Evolutionary conservation across 306 rosid species (phyloP), one percentile per base, ranked within the genome.

Genomic region (Quillaja saponaria): DNA sequence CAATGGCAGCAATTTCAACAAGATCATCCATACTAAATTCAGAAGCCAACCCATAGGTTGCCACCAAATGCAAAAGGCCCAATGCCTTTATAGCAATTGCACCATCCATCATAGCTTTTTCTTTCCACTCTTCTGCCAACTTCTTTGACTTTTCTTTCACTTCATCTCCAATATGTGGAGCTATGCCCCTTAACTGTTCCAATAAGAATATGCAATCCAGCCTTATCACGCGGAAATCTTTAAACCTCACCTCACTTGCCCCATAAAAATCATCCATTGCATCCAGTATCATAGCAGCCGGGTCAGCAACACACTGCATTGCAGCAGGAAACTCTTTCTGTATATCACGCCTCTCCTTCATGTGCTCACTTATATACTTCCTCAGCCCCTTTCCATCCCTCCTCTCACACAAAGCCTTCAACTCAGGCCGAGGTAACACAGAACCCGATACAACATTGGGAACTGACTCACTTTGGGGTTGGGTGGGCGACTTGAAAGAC

Each of bases 311-410:
- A 18, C 51, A 50, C 13, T 57, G 63, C 0, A 91, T 33, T 1
- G 90, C 95, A 8, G 72, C 76, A 0, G 72, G 71, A 34, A 91
- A 81, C 70, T 91, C 95, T 11, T 17, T 61, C 68, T 81, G 50
- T 19, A 85, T n/a, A 14, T 51, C 55, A 7, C 16, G 17, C 75
- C 69, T 70, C 28, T 79, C 83, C 57, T 51, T 61, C 16, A 73
- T 46, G 18, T 76, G 37, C 18, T 66, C 50, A 12, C 6, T 34
- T 5, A 85, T 13, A 59, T 80, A 85, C 55, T 71, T 80, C 59
- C 78, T 77, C 82, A 91, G 57, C 67, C 87, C 96, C 16, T 58
- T 55, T 11, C 87, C 84, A 49, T 91, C 89, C 91, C 81, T 78
- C 35, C 54, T 73, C 82, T 80, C 80, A 49, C 91, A 87, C 11